Evolutionary conservation across 202 grass and related monocot species (phyloP), one percentile per base, ranked within the genome.

Genomic region (Hordeum pubiflorum): DNA sequence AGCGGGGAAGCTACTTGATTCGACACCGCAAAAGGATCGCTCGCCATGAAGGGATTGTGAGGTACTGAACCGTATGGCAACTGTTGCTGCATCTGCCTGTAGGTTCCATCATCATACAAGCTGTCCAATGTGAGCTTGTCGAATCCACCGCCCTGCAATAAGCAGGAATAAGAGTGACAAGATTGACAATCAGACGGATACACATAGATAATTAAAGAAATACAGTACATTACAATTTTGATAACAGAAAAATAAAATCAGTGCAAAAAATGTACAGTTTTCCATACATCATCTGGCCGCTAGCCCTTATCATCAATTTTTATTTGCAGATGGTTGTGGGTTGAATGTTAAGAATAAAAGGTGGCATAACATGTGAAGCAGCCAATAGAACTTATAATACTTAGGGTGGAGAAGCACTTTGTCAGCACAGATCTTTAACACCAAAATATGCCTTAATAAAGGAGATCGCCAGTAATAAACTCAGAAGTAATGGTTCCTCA

Each of bases 61-160:
- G 86, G 68, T 9, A 89, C 55, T 39, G 96, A 66, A 27, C 85
- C 84, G 4, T 94, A 95, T 21, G 64, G 81, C 73, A 85, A 89
- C 9, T 91, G 92, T 23, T 89, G 92, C 36, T 93, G 93, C 65
- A 82, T 83, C 77, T 87, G 88, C 68, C 92, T 93, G 68, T 95
- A 98, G 38, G 88, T 80, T 75, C 92, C 96, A 5, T 98, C 92
- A 7, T 93, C 89, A 4, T 98, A 95, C 60, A 98, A 66, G 63
- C 92, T 95, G 44, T 95, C 90, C 55, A 98, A 41, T 22, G 61
- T 93, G 69, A 98, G 90, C 81, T 93, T 95, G 84, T 98, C 90
- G 26, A 98, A 85, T 68, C 92, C 89, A 85, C 90, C 96, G 68
- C 79, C 96, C 96, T 98, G 83, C 10, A 77, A 39, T 7, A 36